Evolutionary conservation across 768 basidiomycete species (phyloP).

Genomic region (Tephrocybe sp.): DNA sequence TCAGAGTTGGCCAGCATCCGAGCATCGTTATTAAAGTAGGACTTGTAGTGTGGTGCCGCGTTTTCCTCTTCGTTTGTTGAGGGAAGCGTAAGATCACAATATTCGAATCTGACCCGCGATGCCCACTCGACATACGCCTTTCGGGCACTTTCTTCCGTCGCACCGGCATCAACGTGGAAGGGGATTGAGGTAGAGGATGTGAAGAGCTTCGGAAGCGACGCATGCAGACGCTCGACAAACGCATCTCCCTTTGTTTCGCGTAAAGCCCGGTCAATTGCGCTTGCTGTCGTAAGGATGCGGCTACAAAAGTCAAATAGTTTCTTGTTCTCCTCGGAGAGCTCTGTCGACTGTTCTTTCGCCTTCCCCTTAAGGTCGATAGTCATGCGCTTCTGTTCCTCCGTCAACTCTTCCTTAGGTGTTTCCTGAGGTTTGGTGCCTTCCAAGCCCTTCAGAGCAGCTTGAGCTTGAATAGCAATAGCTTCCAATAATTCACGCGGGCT

Average conservation of each 20-base stretch:
- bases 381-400: slow-evolving; percentile 89
- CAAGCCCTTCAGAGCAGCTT: slow-evolving; percentile 86
- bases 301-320: slow-evolving; percentile 81
- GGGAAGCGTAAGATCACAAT: slow-evolving; percentile 77
- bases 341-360: slow-evolving; percentile 47
- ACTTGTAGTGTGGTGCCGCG: slow-evolving; percentile 71
- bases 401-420: slow-evolving; percentile 59
- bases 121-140: slow-evolving; percentile 86
- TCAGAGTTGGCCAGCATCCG: slow-evolving; percentile 81
- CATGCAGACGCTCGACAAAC: slow-evolving; percentile 78
- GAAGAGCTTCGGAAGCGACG: slow-evolving; percentile 71
- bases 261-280: slow-evolving; percentile 84
- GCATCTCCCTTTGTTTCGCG: slow-evolving; percentile 86
- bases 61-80: slow-evolving; percentile 38
- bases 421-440: slow-evolving; percentile 58
- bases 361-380: slow-evolving; percentile 66
- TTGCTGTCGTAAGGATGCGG: slow-evolving; percentile 79
- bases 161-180: slow-evolving; percentile 45
- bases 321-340: slow-evolving; percentile 67
- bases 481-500: slow-evolving; percentile 91
- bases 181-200: slow-evolving; percentile 41
- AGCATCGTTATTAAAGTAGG: slow-evolving; percentile 79
- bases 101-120: slow-evolving; percentile 78
- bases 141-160: slow-evolving; percentile 63
- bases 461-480: slow-evolving; percentile 88